Base-by-base conservation (phyloP, 1,139 yeast species). In the Pichia sp. region DNA sequence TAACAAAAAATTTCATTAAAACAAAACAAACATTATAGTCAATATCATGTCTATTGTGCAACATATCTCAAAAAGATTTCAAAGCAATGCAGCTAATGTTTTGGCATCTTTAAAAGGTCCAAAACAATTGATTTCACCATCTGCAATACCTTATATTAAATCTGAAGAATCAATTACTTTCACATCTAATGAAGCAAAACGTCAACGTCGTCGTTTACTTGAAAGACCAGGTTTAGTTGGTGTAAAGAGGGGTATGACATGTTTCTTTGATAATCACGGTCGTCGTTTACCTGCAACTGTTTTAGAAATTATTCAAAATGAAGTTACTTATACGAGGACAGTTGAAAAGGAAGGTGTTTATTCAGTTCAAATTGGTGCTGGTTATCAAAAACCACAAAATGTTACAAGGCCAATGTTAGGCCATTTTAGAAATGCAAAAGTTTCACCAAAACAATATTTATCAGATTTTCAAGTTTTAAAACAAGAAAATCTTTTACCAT, bases 341-440 rank as follows among this genome's bases (percentile, higher is more conserved):
- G 60, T 72, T 28, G 80, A 74, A 25, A 70, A 74, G 31, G 80
- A 86, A 56, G 97, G 97, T 4, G 87, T 87, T 65, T 74, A 70
- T 57, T 92, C 97, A 1, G 94, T 89, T 20, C 85, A 87, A 63
- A 71, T 92, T 40, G 99, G 97, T n/a, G 82, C 78, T 51, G 89
- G 96, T 33, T 77, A 78, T 55, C 40, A 44, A 36, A 80, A 79
- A 57, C 69, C 79, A 49, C 74, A 78, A 51, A 85, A 85, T 56
- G 74, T 82, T 40, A 67, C 82, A 24, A 74, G 80, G 49, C 78
- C 79, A 33, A 67, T 80, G 64, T 73, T 89, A 51, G 89, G 87
- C n/a, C 89, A 84, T 59, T 89, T 81, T 59, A 78, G 87, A 41
- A 73, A 79, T 39, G 95, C 95, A 7, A 74, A 80, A 40, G 94